Percentiles rank a stretch among this genome's conserved stretches.
Conservation (phyloP, 345 rosid genomes). For the Euphorbia tirucalli region DNA sequence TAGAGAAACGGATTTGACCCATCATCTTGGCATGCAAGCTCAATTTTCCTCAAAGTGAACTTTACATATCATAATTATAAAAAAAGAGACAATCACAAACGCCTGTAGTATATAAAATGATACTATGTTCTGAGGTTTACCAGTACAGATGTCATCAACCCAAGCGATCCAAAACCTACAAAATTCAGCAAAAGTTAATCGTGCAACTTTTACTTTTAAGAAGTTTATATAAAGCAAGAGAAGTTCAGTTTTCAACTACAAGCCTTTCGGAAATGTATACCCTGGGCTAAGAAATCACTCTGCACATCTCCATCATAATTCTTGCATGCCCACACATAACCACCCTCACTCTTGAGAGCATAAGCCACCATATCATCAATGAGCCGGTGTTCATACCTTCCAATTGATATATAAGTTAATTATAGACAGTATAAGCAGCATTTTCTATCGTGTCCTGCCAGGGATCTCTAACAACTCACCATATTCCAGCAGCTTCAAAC, state of each 20-base stretch:
- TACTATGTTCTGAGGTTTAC: constrained; percentile 34
- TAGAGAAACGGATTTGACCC: neutral
- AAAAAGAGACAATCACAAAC: neutral
- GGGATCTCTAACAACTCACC: constrained; percentile 42
- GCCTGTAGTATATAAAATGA: neutral
- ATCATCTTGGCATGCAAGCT: too few relatives aligned
- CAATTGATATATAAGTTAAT: constrained; percentile 18
- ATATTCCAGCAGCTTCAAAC: constrained; percentile 92
- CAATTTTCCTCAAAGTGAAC: too few relatives aligned
- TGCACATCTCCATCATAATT: constrained; percentile 99
- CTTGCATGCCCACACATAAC: constrained; percentile 99
- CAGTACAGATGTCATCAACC: constrained; percentile 98
- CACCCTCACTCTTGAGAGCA: constrained; percentile 95
- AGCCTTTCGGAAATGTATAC: constrained; percentile 33
- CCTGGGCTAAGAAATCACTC: constrained; percentile 98
- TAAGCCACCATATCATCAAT: constrained; percentile 99
- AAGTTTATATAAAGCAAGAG: neutral
- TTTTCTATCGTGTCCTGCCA: neutral
- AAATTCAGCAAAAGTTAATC: constrained; percentile 16
- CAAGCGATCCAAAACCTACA: constrained; percentile 95
- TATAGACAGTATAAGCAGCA: neutral
- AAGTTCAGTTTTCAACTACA: neutral
- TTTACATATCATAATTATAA: neutral
- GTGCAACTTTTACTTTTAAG: neutral
- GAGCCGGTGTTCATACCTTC: constrained; percentile 98